Conservation (phyloP, 106 monocot genomes). For the Iris macrosiphon region DNA sequence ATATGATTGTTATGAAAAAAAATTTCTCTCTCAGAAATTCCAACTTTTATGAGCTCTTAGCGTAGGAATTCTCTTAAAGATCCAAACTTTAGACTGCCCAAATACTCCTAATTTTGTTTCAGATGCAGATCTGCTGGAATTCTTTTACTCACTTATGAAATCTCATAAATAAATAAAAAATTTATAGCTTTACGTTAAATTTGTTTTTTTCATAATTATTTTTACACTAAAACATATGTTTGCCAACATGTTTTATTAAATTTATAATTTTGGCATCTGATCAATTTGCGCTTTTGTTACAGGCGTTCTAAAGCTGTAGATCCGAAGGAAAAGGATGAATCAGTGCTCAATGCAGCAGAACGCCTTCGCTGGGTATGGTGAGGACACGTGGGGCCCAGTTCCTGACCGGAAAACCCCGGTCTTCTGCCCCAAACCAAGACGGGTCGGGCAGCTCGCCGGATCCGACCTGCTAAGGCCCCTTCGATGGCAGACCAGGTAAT, state of each 20-base stretch:
- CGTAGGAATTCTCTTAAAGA: no score
- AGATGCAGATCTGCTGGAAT: background rate
- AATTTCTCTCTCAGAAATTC: no score
- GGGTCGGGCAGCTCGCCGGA: slow-evolving; percentile 13
- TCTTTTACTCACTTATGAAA: background rate
- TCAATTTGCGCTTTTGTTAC: background rate
- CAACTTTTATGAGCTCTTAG: no score
- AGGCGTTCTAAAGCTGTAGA: slow-evolving; percentile 10
- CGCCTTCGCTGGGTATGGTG: slow-evolving; percentile 22
- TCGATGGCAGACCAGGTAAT: slow-evolving; percentile 12
- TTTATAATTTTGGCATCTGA: background rate
- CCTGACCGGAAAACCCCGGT: slow-evolving; percentile 20
- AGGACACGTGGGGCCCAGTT: background rate
- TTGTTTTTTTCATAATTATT: no score
- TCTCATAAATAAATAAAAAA: no score
- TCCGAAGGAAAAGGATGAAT: slow-evolving; percentile 14
- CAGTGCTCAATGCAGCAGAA: slow-evolving; percentile 17
- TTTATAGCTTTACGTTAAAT: no score
- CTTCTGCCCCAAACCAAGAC: slow-evolving; percentile 48
- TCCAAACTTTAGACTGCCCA: no score
- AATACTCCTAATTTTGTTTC: no score
- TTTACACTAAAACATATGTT: background rate
- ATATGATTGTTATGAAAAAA: no score
- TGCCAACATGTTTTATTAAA: no score
- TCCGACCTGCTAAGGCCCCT: slow-evolving; percentile 18